Base-by-base conservation (phyloP, 2,329 filamentous ascomycete genomes). In the Neoscytalidium dimidiatum region DNA sequence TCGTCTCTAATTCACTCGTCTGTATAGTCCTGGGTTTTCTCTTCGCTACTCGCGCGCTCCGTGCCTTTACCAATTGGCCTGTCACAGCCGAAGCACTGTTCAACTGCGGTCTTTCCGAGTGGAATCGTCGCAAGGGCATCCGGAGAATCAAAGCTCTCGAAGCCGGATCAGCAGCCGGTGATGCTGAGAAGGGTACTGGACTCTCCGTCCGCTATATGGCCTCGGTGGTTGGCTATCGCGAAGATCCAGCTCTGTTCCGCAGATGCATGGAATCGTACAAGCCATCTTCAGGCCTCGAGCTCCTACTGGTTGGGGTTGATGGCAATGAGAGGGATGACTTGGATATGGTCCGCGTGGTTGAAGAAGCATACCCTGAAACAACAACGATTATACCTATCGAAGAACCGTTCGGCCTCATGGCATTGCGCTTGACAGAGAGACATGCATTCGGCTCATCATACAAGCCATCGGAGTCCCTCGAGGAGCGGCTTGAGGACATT, bases 151-250 rank as follows among this genome's bases (percentile, higher is more conserved):
- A 53, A 8, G 19, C 31, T 6, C 2, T 48, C 19, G 19, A 26
- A 28, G 17, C 29, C 3, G 17, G 13, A 33, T 11, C 17, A 31
- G 17, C 26, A 31, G 7, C n/a, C n/a, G 19, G 19, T 3, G 48
- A 52, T 26, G n/a, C 26, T 9, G 51, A 53, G 7, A 53, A 35
- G 6, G 51, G 17, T 9, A 0, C 13, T n/a, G n/a, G n/a, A 7
- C 35, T 7, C 8, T 26, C 7, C 19, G 51, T 38, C 14, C 26
- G 70, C 35, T 73, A 71, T 23, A 71, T 75, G 64, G 72, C 70
- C 7, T 68, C 70, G 0, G 68, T 76, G 23, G 74, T 76, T 14
- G 74, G 74, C 28, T 76, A 74, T 66, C 71, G 74, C 23, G 74
- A 76, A 56, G 73, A 76, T 23, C 69, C 71, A 1, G 66, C 62